Percentiles rank a stretch among this genome's conserved stretches.
Evolutionary conservation across 2,329 filamentous ascomycete species (phyloP).

Genomic region (Clonostachys chloroleuca): DNA sequence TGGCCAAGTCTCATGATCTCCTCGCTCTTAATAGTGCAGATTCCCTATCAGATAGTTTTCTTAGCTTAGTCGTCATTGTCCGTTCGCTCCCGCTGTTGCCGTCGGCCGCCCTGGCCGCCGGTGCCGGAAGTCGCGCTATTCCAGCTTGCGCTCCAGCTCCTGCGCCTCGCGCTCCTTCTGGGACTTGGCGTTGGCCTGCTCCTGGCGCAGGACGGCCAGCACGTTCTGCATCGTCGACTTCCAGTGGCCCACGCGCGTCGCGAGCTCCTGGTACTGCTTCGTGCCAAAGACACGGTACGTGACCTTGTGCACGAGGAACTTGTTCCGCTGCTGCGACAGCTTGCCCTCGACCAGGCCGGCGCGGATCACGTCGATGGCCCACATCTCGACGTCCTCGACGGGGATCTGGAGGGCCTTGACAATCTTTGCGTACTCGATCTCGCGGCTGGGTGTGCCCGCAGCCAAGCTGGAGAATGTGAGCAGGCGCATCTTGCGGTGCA

Average conservation of each 20-base stretch:
- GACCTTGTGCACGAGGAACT: slow-evolving; percentile 92
- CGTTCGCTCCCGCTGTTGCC: slow-evolving; percentile 39
- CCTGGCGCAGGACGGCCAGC: slow-evolving; percentile 69
- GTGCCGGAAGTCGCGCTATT: slow-evolving; percentile 32
- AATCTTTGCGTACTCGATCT: slow-evolving; percentile 84
- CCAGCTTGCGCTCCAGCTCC: slow-evolving; percentile 64
- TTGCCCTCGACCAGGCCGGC: slow-evolving; percentile 94
- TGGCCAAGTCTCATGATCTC: no score
- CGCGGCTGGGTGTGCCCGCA: slow-evolving; percentile 75
- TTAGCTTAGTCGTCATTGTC: slow-evolving; percentile 47
- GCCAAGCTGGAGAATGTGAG: slow-evolving; percentile 89
- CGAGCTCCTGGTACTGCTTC: slow-evolving; percentile 97
- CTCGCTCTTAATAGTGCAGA: no score
- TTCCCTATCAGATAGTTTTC: no score
- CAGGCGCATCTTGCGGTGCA: slow-evolving; percentile 94
- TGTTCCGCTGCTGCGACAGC: slow-evolving; percentile 85
- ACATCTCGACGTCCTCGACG: slow-evolving; percentile 85
- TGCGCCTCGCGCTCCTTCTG: slow-evolving; percentile 75
- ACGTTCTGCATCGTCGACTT: slow-evolving; percentile 76
- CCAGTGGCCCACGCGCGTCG: slow-evolving; percentile 88
- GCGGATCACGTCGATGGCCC: slow-evolving; percentile 98
- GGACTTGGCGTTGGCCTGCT: slow-evolving; percentile 74
- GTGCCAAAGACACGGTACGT: slow-evolving; percentile 96
- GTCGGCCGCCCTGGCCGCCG: slow-evolving; percentile 13
- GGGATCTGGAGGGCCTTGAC: slow-evolving; percentile 81